Conservation (phyloP, 2,329 filamentous ascomycete genomes). For the Ophiosphaerella herpotricha region DNA sequence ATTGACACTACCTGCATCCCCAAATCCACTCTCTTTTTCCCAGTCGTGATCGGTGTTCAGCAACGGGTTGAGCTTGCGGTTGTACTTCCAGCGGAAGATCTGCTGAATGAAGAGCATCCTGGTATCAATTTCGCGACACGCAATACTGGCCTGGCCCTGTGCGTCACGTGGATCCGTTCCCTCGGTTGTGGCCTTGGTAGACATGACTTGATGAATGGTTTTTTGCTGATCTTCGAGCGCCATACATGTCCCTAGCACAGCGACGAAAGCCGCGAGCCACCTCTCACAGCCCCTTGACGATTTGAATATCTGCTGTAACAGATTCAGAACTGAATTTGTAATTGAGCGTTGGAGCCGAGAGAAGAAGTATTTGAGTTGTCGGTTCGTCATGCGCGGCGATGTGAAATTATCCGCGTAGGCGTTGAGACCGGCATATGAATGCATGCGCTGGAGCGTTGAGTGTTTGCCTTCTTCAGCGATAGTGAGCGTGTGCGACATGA, state of each 20-base stretch:
- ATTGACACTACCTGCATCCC: constrained; percentile 37
- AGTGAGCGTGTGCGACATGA: constrained; percentile 55
- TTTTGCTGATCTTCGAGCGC: constrained; percentile 55
- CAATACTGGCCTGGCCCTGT: constrained; percentile 43
- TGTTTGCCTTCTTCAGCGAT: constrained; percentile 48
- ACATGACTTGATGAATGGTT: constrained; percentile 51
- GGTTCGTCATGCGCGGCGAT: constrained; percentile 54
- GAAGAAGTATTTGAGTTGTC: constrained; percentile 58
- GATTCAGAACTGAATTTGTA: constrained; percentile 51
- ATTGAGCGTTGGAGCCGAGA: constrained; percentile 48
- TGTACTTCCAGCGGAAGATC: constrained; percentile 56
- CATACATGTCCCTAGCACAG: constrained; percentile 54
- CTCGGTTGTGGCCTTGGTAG: constrained; percentile 43
- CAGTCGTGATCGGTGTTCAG: constrained; percentile 43
- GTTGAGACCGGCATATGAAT: constrained; percentile 38
- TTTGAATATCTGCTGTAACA: constrained; percentile 54
- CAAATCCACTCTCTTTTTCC: constrained; percentile 44
- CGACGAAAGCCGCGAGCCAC: constrained; percentile 53
- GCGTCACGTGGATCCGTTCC: constrained; percentile 29
- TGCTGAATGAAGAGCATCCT: constrained; percentile 51
- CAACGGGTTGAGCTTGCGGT: constrained; percentile 49
- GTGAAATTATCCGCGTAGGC: constrained; percentile 39
- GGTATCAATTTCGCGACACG: constrained; percentile 52
- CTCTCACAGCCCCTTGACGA: constrained; percentile 50
- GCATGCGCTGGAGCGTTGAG: constrained; percentile 45